These are phyloP conservation scores for Penicillium lagena DNA, from an alignment of 495 filamentous ascomycete species.

Conservation along the genomic window DNA sequence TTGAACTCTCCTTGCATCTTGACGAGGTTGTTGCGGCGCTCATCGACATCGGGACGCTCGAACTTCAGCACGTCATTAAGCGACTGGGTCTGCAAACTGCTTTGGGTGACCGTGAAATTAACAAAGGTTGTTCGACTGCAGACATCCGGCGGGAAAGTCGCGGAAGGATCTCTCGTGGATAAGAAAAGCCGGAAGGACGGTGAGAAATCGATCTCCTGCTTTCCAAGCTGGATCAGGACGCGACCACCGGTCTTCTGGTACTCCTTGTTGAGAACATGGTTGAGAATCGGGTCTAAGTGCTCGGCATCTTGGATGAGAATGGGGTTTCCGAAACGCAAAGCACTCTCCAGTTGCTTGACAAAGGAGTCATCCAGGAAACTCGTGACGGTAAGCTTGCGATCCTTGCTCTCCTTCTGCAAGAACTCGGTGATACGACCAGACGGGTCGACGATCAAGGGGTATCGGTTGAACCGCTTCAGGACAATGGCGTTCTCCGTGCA, in stretches of 20 bases:
- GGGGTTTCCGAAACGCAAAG: slow-evolving; percentile 93
- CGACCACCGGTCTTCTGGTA: slow-evolving; percentile 99
- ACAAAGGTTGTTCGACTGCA: slow-evolving; percentile 98
- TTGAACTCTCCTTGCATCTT: slow-evolving; percentile 99
- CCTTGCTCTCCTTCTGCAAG: slow-evolving; percentile 86
- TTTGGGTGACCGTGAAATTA: slow-evolving; percentile 98
- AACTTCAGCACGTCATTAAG: slow-evolving; percentile 95
- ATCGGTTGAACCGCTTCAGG: slow-evolving; percentile 94
- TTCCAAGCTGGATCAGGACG: slow-evolving; percentile 95
- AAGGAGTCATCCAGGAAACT: slow-evolving; percentile 98
- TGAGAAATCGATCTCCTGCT: slow-evolving; percentile 99
- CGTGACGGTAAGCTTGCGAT: slow-evolving; percentile 89
- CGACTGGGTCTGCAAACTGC: slow-evolving; percentile 95
- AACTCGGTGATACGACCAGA: slow-evolving; percentile 93
- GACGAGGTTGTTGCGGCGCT: slow-evolving; percentile 90
- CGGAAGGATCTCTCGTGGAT: slow-evolving; percentile 92
- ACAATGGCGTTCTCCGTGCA: slow-evolving; percentile 99
- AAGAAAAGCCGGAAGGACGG: slow-evolving; percentile 94
- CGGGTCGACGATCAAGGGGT: slow-evolving; percentile 96
- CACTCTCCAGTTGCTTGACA: slow-evolving; percentile 94
- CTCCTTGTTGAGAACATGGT: slow-evolving; percentile 98
- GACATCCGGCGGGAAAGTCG: slow-evolving; percentile 93
- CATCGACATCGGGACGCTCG: slow-evolving; percentile 96
- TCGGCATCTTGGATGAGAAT: slow-evolving; percentile 99
- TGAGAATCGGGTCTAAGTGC: slow-evolving; percentile 92